Percentiles rank a stretch among this genome's conserved stretches.
These are phyloP conservation scores for Geum urbanum DNA, from an alignment of 306 rosid genomes.

Conservation along the genomic window DNA sequence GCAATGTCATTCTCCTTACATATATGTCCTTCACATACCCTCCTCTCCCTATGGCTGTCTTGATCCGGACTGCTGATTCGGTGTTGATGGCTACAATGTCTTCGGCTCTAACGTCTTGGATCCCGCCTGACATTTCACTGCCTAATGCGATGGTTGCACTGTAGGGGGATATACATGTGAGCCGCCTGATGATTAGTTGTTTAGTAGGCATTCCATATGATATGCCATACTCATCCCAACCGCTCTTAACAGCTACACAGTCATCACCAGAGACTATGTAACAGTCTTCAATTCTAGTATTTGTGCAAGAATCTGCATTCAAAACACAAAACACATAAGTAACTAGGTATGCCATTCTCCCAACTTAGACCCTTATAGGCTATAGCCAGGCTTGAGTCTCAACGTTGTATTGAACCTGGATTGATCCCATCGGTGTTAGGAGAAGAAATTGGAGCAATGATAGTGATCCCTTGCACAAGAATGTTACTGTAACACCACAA, in stretches of 20 bases:
- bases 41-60: constrained; percentile 45
- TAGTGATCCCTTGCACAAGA: constrained; percentile 42
- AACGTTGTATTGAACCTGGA: constrained; percentile 29
- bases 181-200: constrained; percentile 38
- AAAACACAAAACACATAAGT: neutral
- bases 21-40: constrained; percentile 42
- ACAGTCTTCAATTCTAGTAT: constrained; percentile 47
- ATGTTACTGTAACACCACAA: constrained; percentile 32
- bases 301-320: constrained; percentile 46
- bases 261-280: constrained; percentile 50
- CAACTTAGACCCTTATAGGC: neutral
- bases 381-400: neutral
- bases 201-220: constrained; percentile 41
- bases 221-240: constrained; percentile 55
- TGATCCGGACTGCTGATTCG: constrained; percentile 47
- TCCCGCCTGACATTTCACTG: constrained; percentile 51
- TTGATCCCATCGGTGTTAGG: constrained; percentile 52
- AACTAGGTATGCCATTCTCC: neutral
- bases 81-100: constrained; percentile 39
- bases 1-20: constrained; percentile 38
- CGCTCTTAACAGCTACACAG: constrained; percentile 50
- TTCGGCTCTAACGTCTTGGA: constrained; percentile 42
- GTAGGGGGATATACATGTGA: constrained; percentile 45
- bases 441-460: constrained; percentile 44
- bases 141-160: constrained; percentile 48